These are phyloP conservation scores for Fistulinella staudtii DNA, from an alignment of 1,284 basidiomycete genomes.

Conservation along the genomic window DNA sequence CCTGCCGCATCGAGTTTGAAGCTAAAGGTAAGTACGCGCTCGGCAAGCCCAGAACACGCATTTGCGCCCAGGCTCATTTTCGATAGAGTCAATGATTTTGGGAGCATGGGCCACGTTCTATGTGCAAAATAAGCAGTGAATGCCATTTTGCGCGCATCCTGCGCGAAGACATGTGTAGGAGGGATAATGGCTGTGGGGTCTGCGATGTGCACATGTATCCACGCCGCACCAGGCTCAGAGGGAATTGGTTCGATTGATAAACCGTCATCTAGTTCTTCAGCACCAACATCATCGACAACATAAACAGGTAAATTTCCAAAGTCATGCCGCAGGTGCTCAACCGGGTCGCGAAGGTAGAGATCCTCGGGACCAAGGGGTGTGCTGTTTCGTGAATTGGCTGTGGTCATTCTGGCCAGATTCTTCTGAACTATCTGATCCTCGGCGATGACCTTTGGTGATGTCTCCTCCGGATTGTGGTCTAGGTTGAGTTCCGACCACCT, in stretches of 20 bases:
- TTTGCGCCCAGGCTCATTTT: slow-evolving; percentile 55
- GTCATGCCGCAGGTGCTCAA: slow-evolving; percentile 75
- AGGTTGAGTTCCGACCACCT: slow-evolving; percentile 34
- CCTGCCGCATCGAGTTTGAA: slow-evolving; percentile 64
- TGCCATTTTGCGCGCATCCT: slow-evolving; percentile 49
- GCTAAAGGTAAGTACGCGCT: slow-evolving; percentile 79
- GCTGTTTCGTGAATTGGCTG: slow-evolving; percentile 5
- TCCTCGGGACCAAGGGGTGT: slow-evolving; percentile 51
- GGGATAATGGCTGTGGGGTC: slow-evolving; percentile 87
- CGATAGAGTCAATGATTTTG: slow-evolving; percentile 45
- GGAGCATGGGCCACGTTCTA: slow-evolving; percentile 68
- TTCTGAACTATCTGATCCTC: slow-evolving; percentile 35
- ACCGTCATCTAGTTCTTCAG: slow-evolving; percentile 93
- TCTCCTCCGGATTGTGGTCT: slow-evolving; percentile 36
- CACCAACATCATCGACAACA: slow-evolving; percentile 82
- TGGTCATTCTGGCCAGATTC: slow-evolving; percentile 15
- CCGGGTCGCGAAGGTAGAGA: slow-evolving; percentile 53
- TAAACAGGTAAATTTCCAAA: slow-evolving; percentile 82
- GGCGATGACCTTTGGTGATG: slow-evolving; percentile 28
- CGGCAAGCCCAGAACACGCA: slow-evolving; percentile 35
- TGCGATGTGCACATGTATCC: slow-evolving; percentile 93
- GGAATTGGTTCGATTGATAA: slow-evolving; percentile 73
- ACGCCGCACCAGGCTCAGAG: slow-evolving; percentile 55
- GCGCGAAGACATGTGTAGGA: slow-evolving; percentile 58
- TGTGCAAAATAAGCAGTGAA: slow-evolving; percentile 66